These are phyloP conservation scores for Rhizophora mangle DNA, from an alignment of 345 rosid genomes.

Conservation along the genomic window DNA sequence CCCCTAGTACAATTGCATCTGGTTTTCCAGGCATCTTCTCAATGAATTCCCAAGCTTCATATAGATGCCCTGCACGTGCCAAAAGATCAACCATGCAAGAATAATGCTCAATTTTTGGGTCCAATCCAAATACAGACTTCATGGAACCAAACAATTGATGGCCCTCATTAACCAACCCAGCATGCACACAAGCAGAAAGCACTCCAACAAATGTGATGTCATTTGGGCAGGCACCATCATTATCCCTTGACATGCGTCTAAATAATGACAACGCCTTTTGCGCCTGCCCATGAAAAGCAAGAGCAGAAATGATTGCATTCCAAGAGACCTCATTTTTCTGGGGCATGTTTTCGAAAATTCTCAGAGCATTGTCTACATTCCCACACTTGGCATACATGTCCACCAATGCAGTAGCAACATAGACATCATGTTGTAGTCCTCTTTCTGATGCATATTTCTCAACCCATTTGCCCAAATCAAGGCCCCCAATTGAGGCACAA, in stretches of 20 bases:
- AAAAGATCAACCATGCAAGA: constrained; percentile 85
- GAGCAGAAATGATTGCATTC: constrained; percentile 84
- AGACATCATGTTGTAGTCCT: constrained; percentile 48
- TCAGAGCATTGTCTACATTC: constrained; percentile 55
- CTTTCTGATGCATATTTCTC: constrained; percentile 45
- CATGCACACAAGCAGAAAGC: constrained; percentile 91
- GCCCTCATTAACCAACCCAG: constrained; percentile 73
- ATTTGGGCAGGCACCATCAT: constrained; percentile 45
- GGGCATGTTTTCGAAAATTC: constrained; percentile 67
- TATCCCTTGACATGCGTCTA: constrained; percentile 44
- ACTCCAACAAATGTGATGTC: constrained; percentile 72
- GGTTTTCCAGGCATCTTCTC: constrained; percentile 74
- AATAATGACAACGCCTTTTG: constrained; percentile 62
- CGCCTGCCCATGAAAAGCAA: constrained; percentile 75
- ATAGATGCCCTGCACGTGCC: constrained; percentile 66
- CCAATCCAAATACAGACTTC: constrained; percentile 60
- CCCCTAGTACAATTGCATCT: constrained; percentile 66
- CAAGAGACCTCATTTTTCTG: constrained; percentile 77
- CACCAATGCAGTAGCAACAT: constrained; percentile 67
- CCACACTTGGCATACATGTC: constrained; percentile 96
- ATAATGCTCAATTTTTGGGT: constrained; percentile 79
- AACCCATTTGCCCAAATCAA: constrained; percentile 65
- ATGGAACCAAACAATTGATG: constrained; percentile 54
- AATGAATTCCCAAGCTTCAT: constrained; percentile 82
- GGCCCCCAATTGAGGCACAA: constrained; percentile 75